Evolutionary conservation across 2,329 filamentous ascomycete species (phyloP), one percentile per base, ranked within the genome.

Genomic region (Orbilia blumenaviensis): DNA sequence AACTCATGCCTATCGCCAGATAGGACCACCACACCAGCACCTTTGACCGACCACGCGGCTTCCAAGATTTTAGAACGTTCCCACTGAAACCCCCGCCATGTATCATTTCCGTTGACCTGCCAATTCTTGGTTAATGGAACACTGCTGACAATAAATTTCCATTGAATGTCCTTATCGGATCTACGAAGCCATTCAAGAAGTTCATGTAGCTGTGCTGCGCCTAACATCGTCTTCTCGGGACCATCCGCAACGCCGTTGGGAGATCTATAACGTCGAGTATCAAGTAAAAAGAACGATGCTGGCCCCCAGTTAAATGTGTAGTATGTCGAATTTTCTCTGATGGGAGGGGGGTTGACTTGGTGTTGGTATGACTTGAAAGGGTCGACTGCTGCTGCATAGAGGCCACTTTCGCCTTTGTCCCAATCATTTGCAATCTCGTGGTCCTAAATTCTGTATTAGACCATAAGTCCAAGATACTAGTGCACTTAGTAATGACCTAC

Each of bases 41-140:
- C 90, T 50, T 69, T 76, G 0, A 91, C 90, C 77, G 92, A 90
- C 93, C 95, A 98, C 88, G 97, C 97, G 1, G 92, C 92, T 82
- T 97, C 91, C 12, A 99, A 89, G 25, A 98, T 88, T 66, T 85
- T 86, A 64, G 87, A 88, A 14, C 95, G 90, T 84, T 99, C 95
- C 56, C 86, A 84, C 1, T 97, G 86, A 82, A 96, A 97, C 0
- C 94, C 94, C 52, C 92, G 93, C 95, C 95, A 99, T 0, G 95
- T 98, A 81, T 99, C 95, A 77, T 90, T 86, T 14, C 74, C 74
- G 1, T 89, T 89, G 78, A 97, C 88, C 23, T 89, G 91, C 94
- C 95, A 99, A 83, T 99, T 99, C 84, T 97, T 96, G 5, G 95
- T 98, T 82, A 99, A 97, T 0, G 95, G 95, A 3, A 98, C 91